phyloP scores from a whole-genome alignment of 208 protist genomes.

The Trypanosoma cruzi region DNA sequence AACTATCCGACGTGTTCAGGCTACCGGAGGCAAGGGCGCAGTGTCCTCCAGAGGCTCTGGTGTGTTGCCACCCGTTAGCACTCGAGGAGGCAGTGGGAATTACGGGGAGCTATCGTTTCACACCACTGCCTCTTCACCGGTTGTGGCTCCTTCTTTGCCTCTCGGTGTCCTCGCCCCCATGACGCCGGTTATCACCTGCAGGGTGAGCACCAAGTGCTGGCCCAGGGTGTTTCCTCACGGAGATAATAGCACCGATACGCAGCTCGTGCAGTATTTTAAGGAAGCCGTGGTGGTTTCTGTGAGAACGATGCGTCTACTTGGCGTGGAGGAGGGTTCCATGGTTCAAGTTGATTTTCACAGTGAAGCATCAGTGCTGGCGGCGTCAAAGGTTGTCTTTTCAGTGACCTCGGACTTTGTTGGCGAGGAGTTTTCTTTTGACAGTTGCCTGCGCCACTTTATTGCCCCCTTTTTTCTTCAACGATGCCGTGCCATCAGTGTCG shows the following conservation, averaged over 20 bases:
- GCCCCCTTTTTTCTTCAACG: constrained; percentile 27
- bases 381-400: constrained; percentile 10
- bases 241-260: not conserved
- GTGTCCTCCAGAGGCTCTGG: not conserved
- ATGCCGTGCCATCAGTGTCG: constrained; percentile 19
- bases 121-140: not conserved
- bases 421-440: constrained; percentile 24
- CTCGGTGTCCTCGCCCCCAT: constrained; percentile 3
- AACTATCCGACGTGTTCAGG: not conserved
- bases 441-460: constrained; percentile 25
- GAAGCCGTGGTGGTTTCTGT: constrained; percentile 24
- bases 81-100: not conserved
- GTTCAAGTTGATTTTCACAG: constrained; percentile 7
- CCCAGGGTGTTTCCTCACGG: not conserved
- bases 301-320: constrained; percentile 22
- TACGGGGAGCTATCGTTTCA: not conserved
- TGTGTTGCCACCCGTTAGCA: not conserved
- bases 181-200: constrained; percentile 25
- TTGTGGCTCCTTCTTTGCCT: not conserved
- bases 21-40: too few relatives aligned
- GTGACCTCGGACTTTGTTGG: constrained; percentile 9
- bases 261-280: constrained; percentile 3
- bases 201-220: constrained; percentile 2
- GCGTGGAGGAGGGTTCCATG: constrained; percentile 16
- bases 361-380: constrained; percentile 1